These are phyloP conservation scores for Candida loeiensis DNA, from an alignment of 805 yeast genomes.

Conservation along the genomic window DNA sequence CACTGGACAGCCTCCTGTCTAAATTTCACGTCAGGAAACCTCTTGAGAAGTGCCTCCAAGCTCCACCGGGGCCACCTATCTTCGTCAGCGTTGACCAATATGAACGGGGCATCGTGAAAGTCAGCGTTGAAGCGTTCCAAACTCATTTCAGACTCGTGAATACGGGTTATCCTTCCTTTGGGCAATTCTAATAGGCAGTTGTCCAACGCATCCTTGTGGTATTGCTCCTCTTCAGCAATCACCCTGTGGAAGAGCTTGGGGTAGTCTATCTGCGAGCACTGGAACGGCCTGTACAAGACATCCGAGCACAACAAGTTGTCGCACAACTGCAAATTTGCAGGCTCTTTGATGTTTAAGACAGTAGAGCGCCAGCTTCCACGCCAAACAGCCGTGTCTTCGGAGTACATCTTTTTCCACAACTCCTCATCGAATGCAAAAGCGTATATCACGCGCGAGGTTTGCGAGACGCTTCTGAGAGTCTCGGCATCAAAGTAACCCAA, in stretches of 20 bases:
- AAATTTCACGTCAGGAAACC: slow-evolving; percentile 62
- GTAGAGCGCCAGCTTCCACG: slow-evolving; percentile 79
- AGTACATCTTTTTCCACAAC: slow-evolving; percentile 67
- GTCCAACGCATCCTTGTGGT: slow-evolving; percentile 21
- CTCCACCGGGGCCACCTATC: slow-evolving; percentile 68
- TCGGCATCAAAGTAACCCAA: slow-evolving; percentile 45
- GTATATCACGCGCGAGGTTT: slow-evolving; percentile 62
- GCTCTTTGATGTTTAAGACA: slow-evolving; percentile 31
- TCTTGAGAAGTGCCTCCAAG: slow-evolving; percentile 40
- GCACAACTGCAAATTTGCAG: slow-evolving; percentile 47
- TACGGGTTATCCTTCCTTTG: slow-evolving; percentile 49
- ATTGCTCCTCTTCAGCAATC: slow-evolving; percentile 42
- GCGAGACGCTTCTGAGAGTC: slow-evolving; percentile 52
- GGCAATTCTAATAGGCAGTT: slow-evolving; percentile 17
- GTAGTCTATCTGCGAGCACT: slow-evolving; percentile 71
- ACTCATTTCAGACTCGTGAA: slow-evolving; percentile 43
- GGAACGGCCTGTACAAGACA: slow-evolving; percentile 75
- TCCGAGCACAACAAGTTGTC: slow-evolving; percentile 67
- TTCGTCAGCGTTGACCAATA: slow-evolving; percentile 34
- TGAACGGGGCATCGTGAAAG: slow-evolving; percentile 62
- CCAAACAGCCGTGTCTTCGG: slow-evolving; percentile 44
- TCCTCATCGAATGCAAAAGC: slow-evolving; percentile 78
- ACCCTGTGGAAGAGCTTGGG: slow-evolving; percentile 43
- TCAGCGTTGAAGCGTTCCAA: slow-evolving; percentile 42
- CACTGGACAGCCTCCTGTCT: slow-evolving; percentile 85